Evolutionary conservation across 2,329 filamentous ascomycete genomes (phyloP).

Genomic region (Arthrobotrys iridis): DNA sequence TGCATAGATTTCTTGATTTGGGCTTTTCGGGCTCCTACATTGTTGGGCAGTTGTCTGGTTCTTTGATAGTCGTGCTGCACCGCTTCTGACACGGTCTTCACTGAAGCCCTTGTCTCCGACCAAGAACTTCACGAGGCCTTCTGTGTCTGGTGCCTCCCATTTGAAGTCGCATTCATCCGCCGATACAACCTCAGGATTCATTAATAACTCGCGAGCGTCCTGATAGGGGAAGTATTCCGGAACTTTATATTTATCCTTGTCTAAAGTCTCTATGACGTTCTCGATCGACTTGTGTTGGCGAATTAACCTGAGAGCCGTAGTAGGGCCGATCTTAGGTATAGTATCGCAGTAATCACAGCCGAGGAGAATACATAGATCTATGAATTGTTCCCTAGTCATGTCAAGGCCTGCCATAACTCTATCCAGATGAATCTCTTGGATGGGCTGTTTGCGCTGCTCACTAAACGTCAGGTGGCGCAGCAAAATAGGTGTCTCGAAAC

Average conservation of each 20-base stretch:
- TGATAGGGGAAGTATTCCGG: conserved; percentile 97
- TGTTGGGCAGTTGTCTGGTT: conserved; percentile 92
- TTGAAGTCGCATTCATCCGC: conserved; percentile 96
- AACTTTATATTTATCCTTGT: conserved; percentile 81
- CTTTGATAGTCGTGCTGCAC: conserved; percentile 82
- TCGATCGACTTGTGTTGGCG: conserved; percentile 90
- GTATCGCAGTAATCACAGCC: conserved; percentile 98
- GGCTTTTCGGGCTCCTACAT: conserved; percentile 55
- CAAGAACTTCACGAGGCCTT: conserved; percentile 87
- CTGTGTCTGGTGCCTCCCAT: conserved; percentile 92
- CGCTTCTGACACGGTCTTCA: conserved; percentile 87
- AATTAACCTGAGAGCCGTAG: conserved; percentile 91
- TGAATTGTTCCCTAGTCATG: conserved; percentile 92
- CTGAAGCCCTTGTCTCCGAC: conserved; percentile 96
- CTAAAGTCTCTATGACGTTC: conserved; percentile 82
- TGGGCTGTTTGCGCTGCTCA: conserved; percentile 96
- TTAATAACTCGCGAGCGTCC: conserved; percentile 90
- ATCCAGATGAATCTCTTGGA: conserved; percentile 90
- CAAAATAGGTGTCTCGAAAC: conserved; percentile 90
- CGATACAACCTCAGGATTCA: conserved; percentile 84
- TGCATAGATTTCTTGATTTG: neutral
- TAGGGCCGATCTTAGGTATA: conserved; percentile 91
- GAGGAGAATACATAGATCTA: conserved; percentile 95
- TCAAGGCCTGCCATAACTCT: conserved; percentile 84
- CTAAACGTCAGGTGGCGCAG: conserved; percentile 94